Conservation (phyloP, 768 basidiomycete species). For the Leccinum aurantiacum region DNA sequence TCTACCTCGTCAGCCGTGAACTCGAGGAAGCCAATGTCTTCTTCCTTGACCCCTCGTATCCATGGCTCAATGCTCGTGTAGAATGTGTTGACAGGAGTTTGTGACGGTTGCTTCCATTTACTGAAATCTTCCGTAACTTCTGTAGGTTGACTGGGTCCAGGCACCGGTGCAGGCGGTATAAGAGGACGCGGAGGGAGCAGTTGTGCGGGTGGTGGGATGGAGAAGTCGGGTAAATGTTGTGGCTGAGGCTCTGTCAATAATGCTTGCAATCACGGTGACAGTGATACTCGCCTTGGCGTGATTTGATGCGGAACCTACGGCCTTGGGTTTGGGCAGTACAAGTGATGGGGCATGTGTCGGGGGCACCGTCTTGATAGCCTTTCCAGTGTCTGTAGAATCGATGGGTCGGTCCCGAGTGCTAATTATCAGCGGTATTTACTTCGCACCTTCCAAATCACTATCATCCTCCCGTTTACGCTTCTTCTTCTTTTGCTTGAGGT, state of each 20-base stretch:
- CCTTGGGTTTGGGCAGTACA: slow-evolving; percentile 56
- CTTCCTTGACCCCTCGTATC: slow-evolving; percentile 86
- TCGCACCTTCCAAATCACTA: slow-evolving; percentile 69
- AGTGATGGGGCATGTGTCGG: slow-evolving; percentile 40
- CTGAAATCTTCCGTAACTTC: slow-evolving; percentile 91
- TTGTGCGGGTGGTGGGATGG: slow-evolving; percentile 47
- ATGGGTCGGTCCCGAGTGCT: slow-evolving; percentile 7
- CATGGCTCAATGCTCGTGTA: slow-evolving; percentile 89
- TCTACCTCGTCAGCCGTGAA: slow-evolving; percentile 90
- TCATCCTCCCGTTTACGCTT: slow-evolving; percentile 81
- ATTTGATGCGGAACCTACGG: slow-evolving; percentile 41
- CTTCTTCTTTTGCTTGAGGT: slow-evolving; percentile 78
- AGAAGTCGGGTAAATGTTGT: slow-evolving; percentile 57
- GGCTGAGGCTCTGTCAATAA: slow-evolving; percentile 26
- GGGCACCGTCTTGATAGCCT: slow-evolving; percentile 61
- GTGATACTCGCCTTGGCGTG: slow-evolving; percentile 49
- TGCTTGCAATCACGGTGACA: not conserved
- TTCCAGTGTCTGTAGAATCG: slow-evolving; percentile 44
- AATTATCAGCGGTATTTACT: slow-evolving; percentile 12
- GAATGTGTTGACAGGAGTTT: slow-evolving; percentile 72
- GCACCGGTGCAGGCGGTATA: slow-evolving; percentile 58
- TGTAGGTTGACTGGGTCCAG: slow-evolving; percentile 81
- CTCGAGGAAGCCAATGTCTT: slow-evolving; percentile 92
- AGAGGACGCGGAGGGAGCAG: slow-evolving; percentile 64
- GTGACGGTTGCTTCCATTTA: slow-evolving; percentile 73